A percentile compares a stretch with the other conserved stretches of the same genome.
Conservation (phyloP, 768 basidiomycete genomes). For the Arthromyces matolae region DNA sequence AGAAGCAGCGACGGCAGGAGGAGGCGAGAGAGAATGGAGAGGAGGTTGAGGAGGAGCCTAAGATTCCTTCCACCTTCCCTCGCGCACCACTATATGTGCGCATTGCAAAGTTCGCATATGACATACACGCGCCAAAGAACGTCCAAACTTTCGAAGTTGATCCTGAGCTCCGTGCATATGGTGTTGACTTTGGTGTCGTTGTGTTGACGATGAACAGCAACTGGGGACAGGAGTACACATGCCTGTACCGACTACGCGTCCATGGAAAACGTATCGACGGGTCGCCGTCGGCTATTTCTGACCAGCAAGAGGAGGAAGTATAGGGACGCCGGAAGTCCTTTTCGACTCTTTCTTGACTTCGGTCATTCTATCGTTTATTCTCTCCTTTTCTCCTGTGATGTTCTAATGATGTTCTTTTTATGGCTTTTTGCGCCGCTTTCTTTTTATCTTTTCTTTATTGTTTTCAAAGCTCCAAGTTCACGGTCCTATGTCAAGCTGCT, state of each 20-base stretch:
- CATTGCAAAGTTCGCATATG: slow-evolving; percentile 66
- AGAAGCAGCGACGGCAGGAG: slow-evolving; percentile 34
- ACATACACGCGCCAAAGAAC: slow-evolving; percentile 51
- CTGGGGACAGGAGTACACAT: slow-evolving; percentile 87
- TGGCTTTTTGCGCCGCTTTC: slow-evolving; percentile 5
- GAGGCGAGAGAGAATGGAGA: slow-evolving; percentile 29
- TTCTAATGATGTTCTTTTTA: not conserved
- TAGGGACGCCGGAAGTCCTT: slow-evolving; percentile 2
- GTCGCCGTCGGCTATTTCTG: slow-evolving; percentile 32
- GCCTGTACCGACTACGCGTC: slow-evolving; percentile 82
- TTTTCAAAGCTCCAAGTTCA: not conserved
- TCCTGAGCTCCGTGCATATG: slow-evolving; percentile 61
- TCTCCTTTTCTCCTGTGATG: not conserved
- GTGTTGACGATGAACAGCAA: slow-evolving; percentile 78
- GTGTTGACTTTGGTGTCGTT: slow-evolving; percentile 82
- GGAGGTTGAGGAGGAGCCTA: slow-evolving; percentile 31
- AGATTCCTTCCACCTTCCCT: slow-evolving; percentile 48
- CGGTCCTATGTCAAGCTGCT: not conserved
- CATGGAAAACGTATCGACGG: slow-evolving; percentile 59
- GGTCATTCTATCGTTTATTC: not conserved
- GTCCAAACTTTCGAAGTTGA: slow-evolving; percentile 82
- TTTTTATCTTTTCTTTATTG: slow-evolving; percentile 9
- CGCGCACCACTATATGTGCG: slow-evolving; percentile 51
- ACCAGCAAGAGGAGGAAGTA: slow-evolving; percentile 17
- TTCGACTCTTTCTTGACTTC: slow-evolving; percentile 3